phyloP scores from a whole-genome alignment of 768 basidiomycete genomes.

The Mycena vitilis region DNA sequence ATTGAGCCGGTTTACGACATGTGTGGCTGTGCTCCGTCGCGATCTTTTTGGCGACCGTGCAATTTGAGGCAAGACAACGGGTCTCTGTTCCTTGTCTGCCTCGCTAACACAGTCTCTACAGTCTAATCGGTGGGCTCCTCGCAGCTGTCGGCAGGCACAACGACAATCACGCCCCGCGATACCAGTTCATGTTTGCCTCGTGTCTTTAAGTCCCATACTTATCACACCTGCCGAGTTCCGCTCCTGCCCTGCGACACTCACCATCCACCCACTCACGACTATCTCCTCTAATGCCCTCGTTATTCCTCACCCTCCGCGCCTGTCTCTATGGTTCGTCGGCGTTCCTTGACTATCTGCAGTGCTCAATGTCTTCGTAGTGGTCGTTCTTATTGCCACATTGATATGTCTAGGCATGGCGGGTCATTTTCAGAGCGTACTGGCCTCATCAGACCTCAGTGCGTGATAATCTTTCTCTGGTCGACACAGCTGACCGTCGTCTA shows the following conservation, averaged over 20 bases:
- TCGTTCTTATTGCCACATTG: conserved; percentile 78
- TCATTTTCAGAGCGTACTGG: conserved; percentile 78
- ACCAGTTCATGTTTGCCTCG: conserved; percentile 37
- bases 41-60: conserved; percentile 9
- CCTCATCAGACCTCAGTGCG: conserved; percentile 86
- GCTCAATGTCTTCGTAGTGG: conserved; percentile 51
- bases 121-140: conserved; percentile 24
- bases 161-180: conserved; percentile 34
- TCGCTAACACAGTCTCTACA: conserved; percentile 16
- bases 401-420: conserved; percentile 85
- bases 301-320: conserved; percentile 77
- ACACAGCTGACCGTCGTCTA: conserved; percentile 20
- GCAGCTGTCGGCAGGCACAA: conserved; percentile 32
- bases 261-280: conserved; percentile 28
- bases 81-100: neutral
- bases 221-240: conserved; percentile 22
- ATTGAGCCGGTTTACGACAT: neutral
- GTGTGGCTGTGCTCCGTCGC: neutral
- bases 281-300: conserved; percentile 64
- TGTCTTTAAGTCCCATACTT: conserved; percentile 30
- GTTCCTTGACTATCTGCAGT: neutral
- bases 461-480: conserved; percentile 18
- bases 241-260: conserved; percentile 34
- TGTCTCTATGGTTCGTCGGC: conserved; percentile 68
- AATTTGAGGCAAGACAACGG: conserved; percentile 22